Evolutionary conservation across 2,329 filamentous ascomycete genomes (phyloP), one percentile per base, ranked within the genome.

Genomic region (Septoria linicola): DNA sequence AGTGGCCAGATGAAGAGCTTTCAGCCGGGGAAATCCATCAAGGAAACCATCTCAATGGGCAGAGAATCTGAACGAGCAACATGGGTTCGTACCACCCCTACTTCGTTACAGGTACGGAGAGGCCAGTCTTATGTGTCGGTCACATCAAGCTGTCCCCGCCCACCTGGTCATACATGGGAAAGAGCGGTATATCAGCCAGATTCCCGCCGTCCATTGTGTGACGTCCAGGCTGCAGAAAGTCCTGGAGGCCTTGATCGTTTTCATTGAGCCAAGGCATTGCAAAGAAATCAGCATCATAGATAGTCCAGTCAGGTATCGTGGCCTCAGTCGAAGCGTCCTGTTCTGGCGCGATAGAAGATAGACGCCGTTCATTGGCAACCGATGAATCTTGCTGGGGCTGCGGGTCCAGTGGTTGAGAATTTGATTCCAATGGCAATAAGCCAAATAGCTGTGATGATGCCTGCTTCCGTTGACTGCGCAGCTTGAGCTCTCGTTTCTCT

Each of bases 401-500:
- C n/a, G 21, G 23, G 14, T 53, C 44, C 7, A 21, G 21, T 48
- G 19, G 21, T 20, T 8, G 47, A 11, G 7, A 17, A 13, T 34
- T 19, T 21, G 3, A 49, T 8, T 10, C 30, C 35, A 23, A 32
- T 2, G 59, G 49, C 11, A 59, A 17, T 19, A 66, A 51, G 10
- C 63, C 63, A 39, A 66, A 66, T 8, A 66, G 49, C 17, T 63
- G 55, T 13, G 61, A 60, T 7, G 63, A 64, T n/a, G 61, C 60
- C 44, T 60, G 58, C 30, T 60, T 64, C 8, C 62, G 49, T 39
- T 57, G 49, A 3, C 43, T 53, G 6, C 59, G 54, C 7, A 60
- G 40, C 10, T 51, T 55, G 8, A 54, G 39, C 31, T 66, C 62
- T 31, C 57, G 55, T 30, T 58, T 58, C 23, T 54, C 49, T 5